These are phyloP conservation scores for Ascochyta koolunga DNA, from an alignment of 2,329 filamentous ascomycete species.

Conservation along the genomic window DNA sequence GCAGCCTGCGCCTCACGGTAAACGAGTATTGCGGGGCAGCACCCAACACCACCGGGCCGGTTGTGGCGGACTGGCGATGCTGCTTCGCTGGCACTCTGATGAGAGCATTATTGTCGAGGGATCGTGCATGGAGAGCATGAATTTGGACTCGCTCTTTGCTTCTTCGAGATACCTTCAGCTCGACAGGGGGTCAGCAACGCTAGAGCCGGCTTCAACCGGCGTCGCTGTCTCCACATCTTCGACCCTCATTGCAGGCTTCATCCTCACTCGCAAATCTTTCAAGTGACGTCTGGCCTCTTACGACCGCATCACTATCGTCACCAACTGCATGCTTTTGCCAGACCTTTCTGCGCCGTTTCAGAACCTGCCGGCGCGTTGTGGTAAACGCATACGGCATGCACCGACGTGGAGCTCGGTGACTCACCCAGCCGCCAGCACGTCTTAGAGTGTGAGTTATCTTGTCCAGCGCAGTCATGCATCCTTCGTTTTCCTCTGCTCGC, in stretches of 20 bases:
- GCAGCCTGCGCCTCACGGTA: slow-evolving; percentile 40
- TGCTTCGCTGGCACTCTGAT: slow-evolving; percentile 25
- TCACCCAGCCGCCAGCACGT: slow-evolving; percentile 30
- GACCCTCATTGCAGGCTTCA: slow-evolving; percentile 11
- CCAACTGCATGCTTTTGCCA: slow-evolving; percentile 26
- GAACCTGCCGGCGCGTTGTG: slow-evolving; percentile 30
- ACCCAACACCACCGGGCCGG: slow-evolving; percentile 27
- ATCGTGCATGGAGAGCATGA: slow-evolving; percentile 35
- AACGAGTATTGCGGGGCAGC: slow-evolving; percentile 24
- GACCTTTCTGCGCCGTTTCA: slow-evolving; percentile 36
- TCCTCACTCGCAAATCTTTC: slow-evolving; percentile 17
- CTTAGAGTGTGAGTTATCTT: slow-evolving; percentile 7
- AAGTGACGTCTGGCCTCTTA: slow-evolving; percentile 10
- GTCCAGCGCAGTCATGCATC: slow-evolving; percentile 14
- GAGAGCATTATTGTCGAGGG: slow-evolving; percentile 7
- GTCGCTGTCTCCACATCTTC: slow-evolving; percentile 11
- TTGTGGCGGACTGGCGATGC: slow-evolving; percentile 32
- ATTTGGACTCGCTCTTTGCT: slow-evolving; percentile 23
- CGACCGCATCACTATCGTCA: slow-evolving; percentile 22
- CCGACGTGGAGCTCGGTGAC: slow-evolving; percentile 44
- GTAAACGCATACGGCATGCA: slow-evolving; percentile 34
- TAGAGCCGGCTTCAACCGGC: slow-evolving; percentile 31
- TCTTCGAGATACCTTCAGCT: slow-evolving; percentile 37
- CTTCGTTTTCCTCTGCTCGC: slow-evolving; percentile 16
- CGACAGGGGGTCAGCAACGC: slow-evolving; percentile 32